Percentiles rank a stretch among this genome's conserved stretches.
Evolutionary conservation across 2,329 filamentous ascomycete genomes (phyloP).

Genomic region (Cladosporium austrohemisphaericum): DNA sequence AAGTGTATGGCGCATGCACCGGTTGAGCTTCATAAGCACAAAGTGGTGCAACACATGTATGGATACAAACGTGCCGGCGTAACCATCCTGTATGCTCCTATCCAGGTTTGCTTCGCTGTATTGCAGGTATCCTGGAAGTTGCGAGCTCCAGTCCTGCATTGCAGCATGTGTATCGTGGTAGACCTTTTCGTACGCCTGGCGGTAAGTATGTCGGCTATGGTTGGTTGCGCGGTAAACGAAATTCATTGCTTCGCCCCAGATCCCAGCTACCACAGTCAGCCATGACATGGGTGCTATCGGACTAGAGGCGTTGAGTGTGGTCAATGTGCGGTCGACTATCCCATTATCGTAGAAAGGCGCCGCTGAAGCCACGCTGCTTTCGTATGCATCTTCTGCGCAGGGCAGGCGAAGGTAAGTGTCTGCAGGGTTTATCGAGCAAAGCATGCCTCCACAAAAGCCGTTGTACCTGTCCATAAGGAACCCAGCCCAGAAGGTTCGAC

Average conservation of each 20-base stretch:
- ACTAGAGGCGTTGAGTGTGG: slow-evolving; percentile 36
- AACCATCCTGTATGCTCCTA: slow-evolving; percentile 50
- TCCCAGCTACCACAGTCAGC: slow-evolving; percentile 58
- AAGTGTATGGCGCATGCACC: slow-evolving; percentile 50
- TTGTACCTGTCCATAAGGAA: slow-evolving; percentile 67
- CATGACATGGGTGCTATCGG: slow-evolving; percentile 54
- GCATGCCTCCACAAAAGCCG: slow-evolving; percentile 50
- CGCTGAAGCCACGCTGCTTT: slow-evolving; percentile 54
- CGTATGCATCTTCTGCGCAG: slow-evolving; percentile 58
- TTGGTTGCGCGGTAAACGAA: slow-evolving; percentile 54
- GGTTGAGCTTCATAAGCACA: slow-evolving; percentile 61
- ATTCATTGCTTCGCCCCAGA: slow-evolving; percentile 63
- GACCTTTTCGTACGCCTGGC: slow-evolving; percentile 48
- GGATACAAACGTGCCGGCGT: slow-evolving; percentile 57
- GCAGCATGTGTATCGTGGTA: slow-evolving; percentile 51
- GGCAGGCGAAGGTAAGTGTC: slow-evolving; percentile 67
- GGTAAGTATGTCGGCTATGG: slow-evolving; percentile 42
- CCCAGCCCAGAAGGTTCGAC: slow-evolving; percentile 69
- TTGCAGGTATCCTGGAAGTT: slow-evolving; percentile 53
- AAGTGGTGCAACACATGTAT: slow-evolving; percentile 66
- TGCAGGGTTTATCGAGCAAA: slow-evolving; percentile 57
- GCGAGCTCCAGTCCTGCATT: slow-evolving; percentile 56
- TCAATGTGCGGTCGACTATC: slow-evolving; percentile 38
- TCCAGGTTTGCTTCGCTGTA: slow-evolving; percentile 58
- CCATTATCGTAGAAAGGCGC: slow-evolving; percentile 60